Evolutionary conservation across 2,329 filamentous ascomycete species (phyloP).

Genomic region (Diplodia mutila): DNA sequence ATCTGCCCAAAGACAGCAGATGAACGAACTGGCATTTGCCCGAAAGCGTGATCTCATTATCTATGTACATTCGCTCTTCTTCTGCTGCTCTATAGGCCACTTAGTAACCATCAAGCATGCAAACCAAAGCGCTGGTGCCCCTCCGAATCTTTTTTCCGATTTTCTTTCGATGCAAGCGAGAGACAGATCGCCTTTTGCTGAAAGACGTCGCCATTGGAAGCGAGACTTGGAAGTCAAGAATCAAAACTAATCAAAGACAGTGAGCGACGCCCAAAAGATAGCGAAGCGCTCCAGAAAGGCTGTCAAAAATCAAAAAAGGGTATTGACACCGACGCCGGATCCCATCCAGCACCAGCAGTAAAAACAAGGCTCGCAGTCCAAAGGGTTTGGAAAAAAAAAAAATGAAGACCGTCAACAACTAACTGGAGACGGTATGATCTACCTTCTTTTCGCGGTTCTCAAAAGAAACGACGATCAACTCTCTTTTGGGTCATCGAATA

Average conservation of each 20-base stretch:
- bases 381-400: background rate
- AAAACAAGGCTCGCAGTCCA: background rate
- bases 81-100: background rate
- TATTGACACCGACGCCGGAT: constrained; percentile 22
- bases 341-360: constrained; percentile 8
- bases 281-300: background rate
- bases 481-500: background rate
- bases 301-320: constrained; percentile 7
- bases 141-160: background rate
- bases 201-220: background rate
- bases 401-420: background rate
- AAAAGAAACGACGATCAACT: background rate
- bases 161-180: background rate
- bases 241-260: background rate
- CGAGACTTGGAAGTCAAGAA: background rate
- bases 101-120: background rate
- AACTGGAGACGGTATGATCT: background rate
- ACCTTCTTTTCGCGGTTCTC: background rate
- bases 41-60: background rate
- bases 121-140: background rate
- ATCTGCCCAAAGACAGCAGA: background rate
- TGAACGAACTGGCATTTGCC: background rate
- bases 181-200: background rate
- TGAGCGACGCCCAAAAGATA: background rate
- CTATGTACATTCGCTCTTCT: background rate